phyloP scores from a whole-genome alignment of 169 alveolate genomes.

The Amoebophrya sp. region DNA sequence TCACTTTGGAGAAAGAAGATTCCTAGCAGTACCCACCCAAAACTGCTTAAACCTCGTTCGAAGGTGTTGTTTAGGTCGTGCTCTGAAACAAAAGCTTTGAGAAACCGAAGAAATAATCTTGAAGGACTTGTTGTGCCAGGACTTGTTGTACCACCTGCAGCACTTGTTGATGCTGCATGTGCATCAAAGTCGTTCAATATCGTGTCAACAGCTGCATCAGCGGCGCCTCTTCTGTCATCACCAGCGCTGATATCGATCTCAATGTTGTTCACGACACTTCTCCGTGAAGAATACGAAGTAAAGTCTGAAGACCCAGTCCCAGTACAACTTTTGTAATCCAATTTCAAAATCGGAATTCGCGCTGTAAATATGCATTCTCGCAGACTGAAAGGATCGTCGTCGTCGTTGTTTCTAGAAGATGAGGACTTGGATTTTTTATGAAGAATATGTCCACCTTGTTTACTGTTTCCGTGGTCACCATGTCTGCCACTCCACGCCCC shows the following conservation, averaged over 20 bases:
- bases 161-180: not conserved
- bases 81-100: not conserved
- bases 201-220: not conserved
- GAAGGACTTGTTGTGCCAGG: not conserved
- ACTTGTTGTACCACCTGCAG: not conserved
- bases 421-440: not conserved
- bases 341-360: not conserved
- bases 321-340: not conserved
- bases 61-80: not conserved
- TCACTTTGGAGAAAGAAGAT: not conserved
- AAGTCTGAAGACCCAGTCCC: not conserved
- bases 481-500: too few species aligned
- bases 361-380: not conserved
- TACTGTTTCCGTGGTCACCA: too few species aligned
- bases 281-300: not conserved
- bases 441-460: too few species aligned
- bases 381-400: not conserved
- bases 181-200: not conserved
- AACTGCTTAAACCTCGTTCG: not conserved
- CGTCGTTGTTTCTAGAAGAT: not conserved
- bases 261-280: not conserved
- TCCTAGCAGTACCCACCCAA: not conserved
- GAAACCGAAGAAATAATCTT: not conserved
- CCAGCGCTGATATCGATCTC: not conserved
- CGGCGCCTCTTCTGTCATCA: not conserved